Evolutionary conservation across 352 stramenopile species (phyloP).

Genomic region (Phytophthora ohioensis): DNA sequence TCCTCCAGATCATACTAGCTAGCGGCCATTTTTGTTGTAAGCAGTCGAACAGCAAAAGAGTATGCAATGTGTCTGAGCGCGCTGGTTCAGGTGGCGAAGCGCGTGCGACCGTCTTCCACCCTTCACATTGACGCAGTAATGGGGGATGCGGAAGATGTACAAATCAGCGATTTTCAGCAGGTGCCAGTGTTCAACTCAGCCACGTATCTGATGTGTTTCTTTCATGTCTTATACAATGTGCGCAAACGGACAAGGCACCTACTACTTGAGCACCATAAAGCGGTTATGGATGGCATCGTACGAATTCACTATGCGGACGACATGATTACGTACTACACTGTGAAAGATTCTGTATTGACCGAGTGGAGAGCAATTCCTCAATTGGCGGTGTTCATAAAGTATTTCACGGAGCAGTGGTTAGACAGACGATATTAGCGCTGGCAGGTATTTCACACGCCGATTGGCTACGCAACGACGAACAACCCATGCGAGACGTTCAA

Average conservation of each 20-base stretch:
- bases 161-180: slow-evolving; percentile 2
- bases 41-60: background rate
- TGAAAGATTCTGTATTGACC: background rate
- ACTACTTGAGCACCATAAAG: background rate
- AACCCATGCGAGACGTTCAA: background rate
- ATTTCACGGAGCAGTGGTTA: background rate
- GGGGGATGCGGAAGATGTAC: slow-evolving; percentile 1
- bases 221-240: slow-evolving; percentile 4
- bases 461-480: background rate
- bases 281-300: background rate
- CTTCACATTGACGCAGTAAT: background rate
- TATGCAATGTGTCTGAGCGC: background rate
- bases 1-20: background rate
- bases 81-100: background rate
- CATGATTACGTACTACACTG: background rate
- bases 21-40: background rate
- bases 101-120: background rate
- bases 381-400: background rate
- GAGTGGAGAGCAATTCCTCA: background rate
- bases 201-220: slow-evolving; percentile 1
- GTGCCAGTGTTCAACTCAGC: background rate
- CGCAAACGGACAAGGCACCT: background rate
- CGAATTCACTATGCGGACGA: background rate
- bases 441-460: background rate
- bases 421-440: background rate